Evolutionary conservation across 1,284 basidiomycete species (phyloP), one percentile per base, ranked within the genome.

Genomic region (Cryptococcus depauperatus): DNA sequence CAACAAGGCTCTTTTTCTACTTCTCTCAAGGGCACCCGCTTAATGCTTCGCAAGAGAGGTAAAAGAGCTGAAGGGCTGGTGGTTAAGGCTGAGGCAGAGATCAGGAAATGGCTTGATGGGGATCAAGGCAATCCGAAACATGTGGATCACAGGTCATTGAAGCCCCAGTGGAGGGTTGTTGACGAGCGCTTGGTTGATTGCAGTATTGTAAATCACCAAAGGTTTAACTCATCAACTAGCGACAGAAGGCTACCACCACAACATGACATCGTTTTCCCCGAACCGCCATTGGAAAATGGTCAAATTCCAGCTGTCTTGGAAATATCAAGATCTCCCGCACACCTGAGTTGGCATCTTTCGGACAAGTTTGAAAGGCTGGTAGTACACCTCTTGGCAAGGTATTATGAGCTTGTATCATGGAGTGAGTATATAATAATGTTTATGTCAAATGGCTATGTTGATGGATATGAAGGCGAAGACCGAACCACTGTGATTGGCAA

Each of bases 401-500:
- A 71, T 43, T 71, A 70, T 35, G 65, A 68, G 35, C 55, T 70
- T 8, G 43, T 65, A 8, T 66, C 67, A 16, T 71, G 66, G 62
- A 69, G 68, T 66, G 48, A 58, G 64, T 61, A 26, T 5, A 11
- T 32, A 7, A 37, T 30, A 29, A 13, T 16, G 28, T 9, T 39
- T 0, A 3, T 25, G 21, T 25, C 19, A 29, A 22, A 47, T 51
- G 43, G 48, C 35, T n/a, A 5, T 10, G 32, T 28, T 41, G 25
- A 22, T 22, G 14, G 2, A 11, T 3, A 10, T 18, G 2, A 19
- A 63, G 64, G 59, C 41, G 64, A 65, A 42, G 51, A 60, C 21
- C 51, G 57, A 27, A 23, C 35, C 0, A 58, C 58, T 0, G 33
- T 37, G 6, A 27, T 38, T 5, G 56, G 52, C 29, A 48, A 57